Conservation (phyloP, 148 eudicot species). For the Talinum fruticosum region DNA sequence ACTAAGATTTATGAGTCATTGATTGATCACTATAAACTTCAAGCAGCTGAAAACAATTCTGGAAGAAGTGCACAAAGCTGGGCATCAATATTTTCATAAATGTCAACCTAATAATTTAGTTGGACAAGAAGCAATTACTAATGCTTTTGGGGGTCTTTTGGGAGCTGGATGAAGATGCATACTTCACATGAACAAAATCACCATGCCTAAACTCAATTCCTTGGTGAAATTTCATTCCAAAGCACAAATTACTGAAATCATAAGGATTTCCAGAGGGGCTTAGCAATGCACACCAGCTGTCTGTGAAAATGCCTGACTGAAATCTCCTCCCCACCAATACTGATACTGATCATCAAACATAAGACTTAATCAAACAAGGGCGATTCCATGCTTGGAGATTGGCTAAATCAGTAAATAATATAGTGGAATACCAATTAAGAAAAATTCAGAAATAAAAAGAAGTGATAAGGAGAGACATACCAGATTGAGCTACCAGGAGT, state of each 20-base stretch:
- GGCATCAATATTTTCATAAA: too few relatives aligned
- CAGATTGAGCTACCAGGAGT: background rate
- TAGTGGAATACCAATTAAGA: background rate
- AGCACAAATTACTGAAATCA: background rate
- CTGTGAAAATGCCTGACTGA: slow-evolving; percentile 6
- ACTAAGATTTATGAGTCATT: background rate
- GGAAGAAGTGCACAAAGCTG: background rate
- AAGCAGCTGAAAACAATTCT: background rate
- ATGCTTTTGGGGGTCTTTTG: too few relatives aligned
- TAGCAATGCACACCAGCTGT: slow-evolving; percentile 1
- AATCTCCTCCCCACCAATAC: background rate
- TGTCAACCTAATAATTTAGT: too few relatives aligned
- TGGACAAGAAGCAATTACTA: too few relatives aligned
- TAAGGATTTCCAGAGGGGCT: background rate
- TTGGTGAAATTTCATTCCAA: background rate
- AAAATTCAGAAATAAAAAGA: background rate
- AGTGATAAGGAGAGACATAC: background rate
- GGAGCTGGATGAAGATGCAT: background rate
- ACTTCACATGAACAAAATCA: background rate
- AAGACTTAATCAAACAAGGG: background rate
- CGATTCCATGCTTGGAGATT: background rate
- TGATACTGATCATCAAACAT: background rate
- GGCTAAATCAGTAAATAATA: background rate
- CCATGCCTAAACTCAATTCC: background rate
- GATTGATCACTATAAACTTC: too few relatives aligned